Evolutionary conservation across 1,284 basidiomycete genomes (phyloP), one percentile per base, ranked within the genome.

Genomic region (Kwoniella shivajii): DNA sequence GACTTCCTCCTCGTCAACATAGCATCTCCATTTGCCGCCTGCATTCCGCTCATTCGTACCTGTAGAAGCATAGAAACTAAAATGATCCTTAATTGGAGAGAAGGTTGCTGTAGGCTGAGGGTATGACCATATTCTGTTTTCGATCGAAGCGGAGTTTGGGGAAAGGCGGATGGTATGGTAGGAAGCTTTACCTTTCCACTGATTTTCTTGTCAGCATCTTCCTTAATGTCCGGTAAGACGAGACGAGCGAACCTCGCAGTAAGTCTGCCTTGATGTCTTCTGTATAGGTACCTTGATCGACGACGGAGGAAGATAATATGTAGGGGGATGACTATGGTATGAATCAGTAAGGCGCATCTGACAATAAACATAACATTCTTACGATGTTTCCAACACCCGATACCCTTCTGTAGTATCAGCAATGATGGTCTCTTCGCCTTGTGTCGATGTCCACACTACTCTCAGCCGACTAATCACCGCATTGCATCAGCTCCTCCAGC

Each of bases 351-450:
- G 20, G 24, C 39, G 4, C 14, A 41, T 29, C 16, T 5, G 6
- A 30, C 6, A 33, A 31, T 29, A 26, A 5, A 7, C 14, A 27
- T 39, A 6, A 24, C n/a, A 34, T 34, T 18, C 67, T 43, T 41
- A 73, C 70, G 65, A 70, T 13, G 75, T 78, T 48, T 78, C 76
- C 10, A 75, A 61, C 0, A 78, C 75, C 11, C 75, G 57, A 50
- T 65, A 75, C 1, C 57, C 74, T 22, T 66, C 53, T 11, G 42
- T 67, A 10, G 75, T 72, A 43, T 69, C 66, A 2, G 73, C 75
- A 16, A 77, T 38, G 5, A 66, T 54, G 18, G 66, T 64, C 50
- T 72, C 67, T 2, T 50, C 30, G 0, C 69, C 69, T 10, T 69
- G 50, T 4, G 26, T 27, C 13, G 53, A 60, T 10, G 43, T 43